phyloP scores from a whole-genome alignment of 371 early-diverging fungal genomes.

The Circinella umbellata region DNA sequence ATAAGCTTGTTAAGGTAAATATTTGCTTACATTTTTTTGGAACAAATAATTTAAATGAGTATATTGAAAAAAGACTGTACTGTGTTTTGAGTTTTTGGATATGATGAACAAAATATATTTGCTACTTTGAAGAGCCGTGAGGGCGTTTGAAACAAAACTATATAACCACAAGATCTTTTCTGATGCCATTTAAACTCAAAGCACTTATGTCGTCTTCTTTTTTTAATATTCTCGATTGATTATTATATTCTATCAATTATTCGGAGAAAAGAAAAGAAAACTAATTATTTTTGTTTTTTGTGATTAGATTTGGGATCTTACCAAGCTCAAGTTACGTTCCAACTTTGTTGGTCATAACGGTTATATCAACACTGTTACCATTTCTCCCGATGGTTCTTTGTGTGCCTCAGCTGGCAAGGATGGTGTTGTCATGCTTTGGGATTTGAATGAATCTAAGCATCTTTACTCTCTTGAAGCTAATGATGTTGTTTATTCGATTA shows the following conservation, averaged over 20 bases:
- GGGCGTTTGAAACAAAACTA: conserved; percentile 8
- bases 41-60: background rate
- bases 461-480: conserved; percentile 97
- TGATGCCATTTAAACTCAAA: background rate
- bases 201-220: too few relatives aligned
- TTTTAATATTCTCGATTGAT: too few relatives aligned
- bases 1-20: conserved; percentile 93
- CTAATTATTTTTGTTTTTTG: background rate
- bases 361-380: conserved; percentile 96
- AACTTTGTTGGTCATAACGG: conserved; percentile 99
- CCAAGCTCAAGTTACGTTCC: conserved; percentile 96
- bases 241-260: too few relatives aligned
- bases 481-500: conserved; percentile 93
- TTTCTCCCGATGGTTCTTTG: conserved; percentile 99
- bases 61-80: background rate
- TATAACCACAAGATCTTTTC: conserved; percentile 1
- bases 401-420: conserved; percentile 99
- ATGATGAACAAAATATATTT: conserved; percentile 18
- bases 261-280: background rate
- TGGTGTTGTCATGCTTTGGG: conserved; percentile 99
- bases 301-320: conserved; percentile 91
- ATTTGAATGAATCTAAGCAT: conserved; percentile 99
- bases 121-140: conserved; percentile 21
- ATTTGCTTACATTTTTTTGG: background rate
- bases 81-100: background rate